Evolutionary conservation across 2,329 filamentous ascomycete species (phyloP), one percentile per base, ranked within the genome.

Genomic region (Xylariaceae sp.): DNA sequence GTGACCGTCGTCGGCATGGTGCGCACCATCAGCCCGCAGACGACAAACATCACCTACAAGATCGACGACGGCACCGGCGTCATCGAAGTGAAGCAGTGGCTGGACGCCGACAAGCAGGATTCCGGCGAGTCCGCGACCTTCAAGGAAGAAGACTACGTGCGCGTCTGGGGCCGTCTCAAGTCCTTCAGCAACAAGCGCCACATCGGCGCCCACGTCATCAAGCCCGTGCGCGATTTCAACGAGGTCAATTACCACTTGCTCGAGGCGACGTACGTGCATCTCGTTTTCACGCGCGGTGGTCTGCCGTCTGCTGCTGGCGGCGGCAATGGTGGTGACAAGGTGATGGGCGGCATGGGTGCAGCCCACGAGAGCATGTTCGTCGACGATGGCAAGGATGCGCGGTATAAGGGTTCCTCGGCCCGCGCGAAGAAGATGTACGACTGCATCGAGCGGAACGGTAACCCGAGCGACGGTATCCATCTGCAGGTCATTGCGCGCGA

Each of bases 61-160:
- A 80, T 99, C 68, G 94, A 99, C 76, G 94, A 99, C 75, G 94
- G 94, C 73, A 99, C 95, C 1, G 92, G 91, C 61, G 82, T 87
- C 62, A 88, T 97, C 68, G 95, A 99, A 75, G 92, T 91, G 66
- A 95, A 94, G 78, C 87, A 89, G 73, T 96, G 89, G 88, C 81
- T 89, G 59, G 88, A 93, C 75, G 76, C 81, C 65, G 83, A 85
- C 70, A 82, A 81, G 71, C 74, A 75, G 59, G 79, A 81, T 42
- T 37, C 48, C 11, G 23, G 23, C 53, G 72, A 74, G 45, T 70
- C 75, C 44, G 15, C 44, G 13, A 13, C 44, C 63, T 84, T 90
- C 66, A 81, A 85, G 64, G 80, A 88, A 65, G 88, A 93, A 70
- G 83, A 86, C 56, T 93, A 96, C 75, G 90, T 93, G 55, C 87